Evolutionary conservation across 140 eudicot species (phyloP), one percentile per base, ranked within the genome.

Genomic region (Oenanthe javanica): DNA sequence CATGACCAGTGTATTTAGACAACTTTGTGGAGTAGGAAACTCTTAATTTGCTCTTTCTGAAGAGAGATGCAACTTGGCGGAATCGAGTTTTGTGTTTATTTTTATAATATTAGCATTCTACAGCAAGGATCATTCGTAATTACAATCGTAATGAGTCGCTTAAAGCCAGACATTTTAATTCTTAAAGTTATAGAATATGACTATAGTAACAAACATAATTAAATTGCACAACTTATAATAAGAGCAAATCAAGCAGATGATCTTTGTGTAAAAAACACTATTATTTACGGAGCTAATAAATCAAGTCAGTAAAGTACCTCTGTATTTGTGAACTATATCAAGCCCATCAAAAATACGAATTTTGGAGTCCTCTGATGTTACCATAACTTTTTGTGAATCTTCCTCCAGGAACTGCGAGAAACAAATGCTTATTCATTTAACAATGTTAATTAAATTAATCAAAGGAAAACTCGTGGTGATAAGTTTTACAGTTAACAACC

Each of bases 341-440:
- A 75, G 64, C 76, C 90, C 90, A 63, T 85, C 84, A 45, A 89
- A 84, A 6, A 89, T 80, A 7, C 87, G 89, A 69, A 89, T 77
- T 55, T 75, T 84, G 52, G 89, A 86, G 76, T 86, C 93, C 51
- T 84, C 91, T 5, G 93, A 85, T 40, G 89, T 87, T 25, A 89
- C 74, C 87, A 89, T 82, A 64, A 89, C 85, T 75, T 84, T 82
- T 16, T 72, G 83, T 12, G 91, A 76, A 69, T 84, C 82, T 31
- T 52, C 79, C 2, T 66, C 55, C 19, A 79, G 61, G 67, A 89
- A 86, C 88, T 89, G 93, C 21, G 43, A 59, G 23, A 40, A 59
- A 40, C 9, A 16, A 36, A 77, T 19, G 48, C 14, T 9, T 50
- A 71, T 9, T 25, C 51, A 54, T 18, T 46, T 54, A 12, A 52